Conservation (phyloP, 2,329 filamentous ascomycete species). For the Leptographium flavum region DNA sequence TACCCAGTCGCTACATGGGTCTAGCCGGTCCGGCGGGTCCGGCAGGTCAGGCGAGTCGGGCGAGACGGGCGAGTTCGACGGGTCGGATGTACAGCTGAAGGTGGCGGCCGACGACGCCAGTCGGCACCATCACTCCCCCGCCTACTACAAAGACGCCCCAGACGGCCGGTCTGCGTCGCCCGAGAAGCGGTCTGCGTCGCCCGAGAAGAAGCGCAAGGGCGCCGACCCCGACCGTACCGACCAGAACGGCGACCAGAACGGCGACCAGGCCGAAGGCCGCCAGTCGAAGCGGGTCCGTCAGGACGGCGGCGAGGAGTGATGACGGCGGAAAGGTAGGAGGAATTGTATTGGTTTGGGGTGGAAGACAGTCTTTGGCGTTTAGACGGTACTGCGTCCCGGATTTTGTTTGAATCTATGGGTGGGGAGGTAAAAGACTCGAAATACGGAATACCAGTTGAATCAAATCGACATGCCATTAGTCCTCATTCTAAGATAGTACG, state of each 20-base stretch:
- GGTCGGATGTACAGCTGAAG: constrained; percentile 19
- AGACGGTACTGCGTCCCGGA: too few species aligned
- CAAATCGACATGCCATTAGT: too few species aligned
- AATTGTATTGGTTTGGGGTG: neutral
- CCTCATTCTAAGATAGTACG: too few species aligned
- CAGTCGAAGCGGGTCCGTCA: constrained; percentile 2
- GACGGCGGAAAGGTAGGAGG: too few species aligned
- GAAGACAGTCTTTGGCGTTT: too few species aligned
- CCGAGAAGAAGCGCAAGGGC: constrained; percentile 16
- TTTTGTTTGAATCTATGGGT: too few species aligned
- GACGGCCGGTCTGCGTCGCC: constrained; percentile 12
- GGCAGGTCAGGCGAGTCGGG: constrained; percentile 2
- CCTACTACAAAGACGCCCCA: neutral
- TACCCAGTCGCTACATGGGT: too few species aligned
- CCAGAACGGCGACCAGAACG: too few species aligned
- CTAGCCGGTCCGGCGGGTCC: neutral
- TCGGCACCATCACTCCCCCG: constrained; percentile 9
- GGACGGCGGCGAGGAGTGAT: constrained; percentile 14
- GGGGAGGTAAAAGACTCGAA: too few species aligned
- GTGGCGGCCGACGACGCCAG: constrained; percentile 18
- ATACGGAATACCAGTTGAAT: too few species aligned
- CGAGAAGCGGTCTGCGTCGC: constrained; percentile 12
- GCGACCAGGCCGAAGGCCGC: constrained; percentile 12
- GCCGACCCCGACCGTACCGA: constrained; percentile 15
- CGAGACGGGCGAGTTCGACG: constrained; percentile 12